These are phyloP conservation scores for Poterioochromonas sp. DNA, from an alignment of 352 stramenopile genomes.

Conservation along the genomic window DNA sequence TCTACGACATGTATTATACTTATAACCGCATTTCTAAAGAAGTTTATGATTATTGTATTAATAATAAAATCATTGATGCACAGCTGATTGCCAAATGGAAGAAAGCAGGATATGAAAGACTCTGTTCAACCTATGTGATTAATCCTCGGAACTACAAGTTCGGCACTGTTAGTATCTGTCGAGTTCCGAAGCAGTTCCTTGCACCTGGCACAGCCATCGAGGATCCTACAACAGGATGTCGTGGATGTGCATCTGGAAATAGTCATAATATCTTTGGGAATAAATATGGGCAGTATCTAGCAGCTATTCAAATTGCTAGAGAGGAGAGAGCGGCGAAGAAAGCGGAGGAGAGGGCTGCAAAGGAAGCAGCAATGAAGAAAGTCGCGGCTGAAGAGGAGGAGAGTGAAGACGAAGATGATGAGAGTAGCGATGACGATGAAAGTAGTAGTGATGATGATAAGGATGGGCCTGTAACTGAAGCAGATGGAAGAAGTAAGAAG, in stretches of 20 bases:
- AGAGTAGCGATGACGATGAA: constrained; percentile 47
- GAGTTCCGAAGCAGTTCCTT: constrained; percentile 85
- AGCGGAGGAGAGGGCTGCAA: too few species aligned
- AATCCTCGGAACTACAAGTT: constrained; percentile 99
- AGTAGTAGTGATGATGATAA: constrained; percentile 38
- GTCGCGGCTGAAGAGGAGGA: constrained; percentile 43
- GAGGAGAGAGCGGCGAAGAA: constrained; percentile 39
- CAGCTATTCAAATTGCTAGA: constrained; percentile 83
- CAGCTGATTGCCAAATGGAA: constrained; percentile 98
- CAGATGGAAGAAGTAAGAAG: constrained; percentile 45
- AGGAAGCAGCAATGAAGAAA: constrained; percentile 54
- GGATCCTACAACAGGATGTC: constrained; percentile 88
- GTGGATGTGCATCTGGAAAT: constrained; percentile 84
- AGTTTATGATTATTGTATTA: constrained; percentile 96
- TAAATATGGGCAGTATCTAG: constrained; percentile 97
- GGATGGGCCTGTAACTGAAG: constrained; percentile 44
- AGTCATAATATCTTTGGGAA: constrained; percentile 96
- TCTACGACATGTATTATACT: constrained; percentile 99
- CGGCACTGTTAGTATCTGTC: constrained; percentile 92
- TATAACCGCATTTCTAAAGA: constrained; percentile 84
- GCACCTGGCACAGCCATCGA: constrained; percentile 64
- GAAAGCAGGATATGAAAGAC: constrained; percentile 92
- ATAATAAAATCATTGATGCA: constrained; percentile 83
- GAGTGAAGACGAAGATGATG: constrained; percentile 51
- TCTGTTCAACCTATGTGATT: constrained; percentile 97